A percentile compares a stretch with the other conserved stretches of the same genome.
phyloP scores from a whole-genome alignment of 2,329 filamentous ascomycete species.

The Claviceps capensis region DNA sequence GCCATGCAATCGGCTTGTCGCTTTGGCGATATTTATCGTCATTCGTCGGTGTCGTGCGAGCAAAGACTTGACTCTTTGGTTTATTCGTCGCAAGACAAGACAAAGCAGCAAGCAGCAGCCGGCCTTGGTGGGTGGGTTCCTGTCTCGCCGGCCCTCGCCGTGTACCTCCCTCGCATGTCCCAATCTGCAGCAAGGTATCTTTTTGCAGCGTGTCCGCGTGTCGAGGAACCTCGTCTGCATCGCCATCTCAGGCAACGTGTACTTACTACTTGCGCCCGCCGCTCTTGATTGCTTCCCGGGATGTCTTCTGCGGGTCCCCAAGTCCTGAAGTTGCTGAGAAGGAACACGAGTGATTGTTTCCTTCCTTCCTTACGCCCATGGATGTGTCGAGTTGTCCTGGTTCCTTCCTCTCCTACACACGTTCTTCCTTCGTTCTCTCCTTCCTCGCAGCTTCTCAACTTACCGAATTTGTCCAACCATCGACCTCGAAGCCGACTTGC shows the following conservation, averaged over 20 bases:
- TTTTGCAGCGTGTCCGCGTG: slow-evolving; percentile 1
- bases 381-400: background rate
- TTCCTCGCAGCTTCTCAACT: too few species aligned
- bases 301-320: background rate
- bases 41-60: background rate
- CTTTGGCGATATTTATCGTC: background rate
- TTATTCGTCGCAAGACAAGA: background rate
- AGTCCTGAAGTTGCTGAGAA: background rate
- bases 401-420: background rate
- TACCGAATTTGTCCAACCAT: too few species aligned
- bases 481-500: background rate
- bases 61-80: too few species aligned
- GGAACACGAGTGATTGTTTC: background rate
- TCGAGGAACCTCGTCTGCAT: slow-evolving; percentile 6
- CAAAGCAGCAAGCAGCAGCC: background rate
- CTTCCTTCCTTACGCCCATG: background rate
- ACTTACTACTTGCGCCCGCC: slow-evolving; percentile 4
- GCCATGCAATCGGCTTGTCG: background rate
- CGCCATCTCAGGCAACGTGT: slow-evolving; percentile 1
- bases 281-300: slow-evolving; percentile 3
- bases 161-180: slow-evolving; percentile 3
- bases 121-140: background rate
- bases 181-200: slow-evolving; percentile 5
- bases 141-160: background rate
- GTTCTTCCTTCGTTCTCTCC: too few species aligned